Base-by-base conservation (phyloP, 1,284 basidiomycete species). In the Trichosporon sp. region DNA sequence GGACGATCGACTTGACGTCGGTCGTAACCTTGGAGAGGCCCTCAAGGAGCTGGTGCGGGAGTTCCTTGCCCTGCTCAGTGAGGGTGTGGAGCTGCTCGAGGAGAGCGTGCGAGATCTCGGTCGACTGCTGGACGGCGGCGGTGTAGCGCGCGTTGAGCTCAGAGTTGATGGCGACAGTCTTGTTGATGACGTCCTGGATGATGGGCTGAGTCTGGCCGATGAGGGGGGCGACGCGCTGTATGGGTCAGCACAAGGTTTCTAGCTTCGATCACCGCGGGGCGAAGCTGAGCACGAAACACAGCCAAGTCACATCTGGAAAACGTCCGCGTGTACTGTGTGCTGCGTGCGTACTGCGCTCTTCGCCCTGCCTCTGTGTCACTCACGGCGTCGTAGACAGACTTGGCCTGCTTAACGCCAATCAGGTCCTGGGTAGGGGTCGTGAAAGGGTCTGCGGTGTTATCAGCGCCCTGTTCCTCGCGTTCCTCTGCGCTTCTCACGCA, bases 391-490 rank as follows among this genome's bases (percentile, higher is more conserved):
- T 80, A 82, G 68, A 82, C 77, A 25, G 75, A 80, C 74, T 80
- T 80, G 70, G 78, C 77, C 75, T 83, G 81, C 76, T 83, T 81
- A 73, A 81, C 80, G 63, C 78, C 79, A 58, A 81, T 68, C 47
- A 83, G 74, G 56, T 83, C 81, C 67, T 79, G 72, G 67, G 82
- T 81, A 29, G 79, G 80, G 69, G 80, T 82, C 77, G 79, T 81
- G 81, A 83, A 83, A 23, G 82, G 75, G 77, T 81, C 80, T 81
- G 64, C 2, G 35, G 12, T 12, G 44, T 38, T 12, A 44, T 60
- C 35, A 65, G 42, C 32, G 35, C 25, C 67, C 58, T 21, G 31
- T 42, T 53, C 12, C 35, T 51, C 23, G 7, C 47, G 11, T 13
- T 34, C 62, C 56, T 60, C 56, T 60, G 15, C 18, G 56, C 56